phyloP scores from a whole-genome alignment of 495 filamentous ascomycete genomes.

The Apiosordaria backusii region DNA sequence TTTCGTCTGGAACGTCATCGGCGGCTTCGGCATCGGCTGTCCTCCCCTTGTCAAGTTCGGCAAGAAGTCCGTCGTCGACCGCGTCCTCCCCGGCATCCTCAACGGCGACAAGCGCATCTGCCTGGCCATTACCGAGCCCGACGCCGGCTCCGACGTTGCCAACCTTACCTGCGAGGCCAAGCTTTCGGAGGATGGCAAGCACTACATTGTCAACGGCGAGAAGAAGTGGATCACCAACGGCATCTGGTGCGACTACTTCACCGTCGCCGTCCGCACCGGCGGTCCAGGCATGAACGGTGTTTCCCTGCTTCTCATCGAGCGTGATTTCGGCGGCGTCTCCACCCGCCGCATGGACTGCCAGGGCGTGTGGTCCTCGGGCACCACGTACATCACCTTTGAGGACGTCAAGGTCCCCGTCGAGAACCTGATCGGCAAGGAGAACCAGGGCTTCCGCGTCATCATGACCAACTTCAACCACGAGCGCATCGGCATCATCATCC shows the following conservation, averaged over 20 bases:
- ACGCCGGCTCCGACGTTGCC: constrained; percentile 73
- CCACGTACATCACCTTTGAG: constrained; percentile 96
- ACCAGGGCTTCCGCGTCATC: constrained; percentile 97
- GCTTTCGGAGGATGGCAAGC: constrained; percentile 88
- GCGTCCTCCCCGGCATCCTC: constrained; percentile 71
- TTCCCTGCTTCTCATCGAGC: constrained; percentile 79
- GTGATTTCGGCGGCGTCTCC: constrained; percentile 73
- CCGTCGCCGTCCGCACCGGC: constrained; percentile 90
- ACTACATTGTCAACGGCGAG: constrained; percentile 98
- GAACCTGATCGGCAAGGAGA: constrained; percentile 96
- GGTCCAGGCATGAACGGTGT: constrained; percentile 84
- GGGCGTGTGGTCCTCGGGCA: constrained; percentile 91
- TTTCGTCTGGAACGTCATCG: constrained; percentile 97
- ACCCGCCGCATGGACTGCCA: constrained; percentile 98
- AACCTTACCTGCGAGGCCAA: constrained; percentile 94
- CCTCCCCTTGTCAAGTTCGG: constrained; percentile 91
- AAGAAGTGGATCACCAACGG: constrained; percentile 99
- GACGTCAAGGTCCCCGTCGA: constrained; percentile 98
- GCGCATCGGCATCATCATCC: constrained; percentile 96
- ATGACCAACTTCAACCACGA: constrained; percentile 99
- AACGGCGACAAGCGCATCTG: constrained; percentile 95
- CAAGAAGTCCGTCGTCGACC: constrained; percentile 82
- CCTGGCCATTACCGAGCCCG: constrained; percentile 54
- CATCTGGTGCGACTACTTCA: constrained; percentile 95
- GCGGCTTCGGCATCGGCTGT: constrained; percentile 90